Percentiles rank a stretch among this genome's conserved stretches.
These are phyloP conservation scores for Candida peoriensis DNA, from an alignment of 805 yeast genomes.

Conservation along the genomic window DNA sequence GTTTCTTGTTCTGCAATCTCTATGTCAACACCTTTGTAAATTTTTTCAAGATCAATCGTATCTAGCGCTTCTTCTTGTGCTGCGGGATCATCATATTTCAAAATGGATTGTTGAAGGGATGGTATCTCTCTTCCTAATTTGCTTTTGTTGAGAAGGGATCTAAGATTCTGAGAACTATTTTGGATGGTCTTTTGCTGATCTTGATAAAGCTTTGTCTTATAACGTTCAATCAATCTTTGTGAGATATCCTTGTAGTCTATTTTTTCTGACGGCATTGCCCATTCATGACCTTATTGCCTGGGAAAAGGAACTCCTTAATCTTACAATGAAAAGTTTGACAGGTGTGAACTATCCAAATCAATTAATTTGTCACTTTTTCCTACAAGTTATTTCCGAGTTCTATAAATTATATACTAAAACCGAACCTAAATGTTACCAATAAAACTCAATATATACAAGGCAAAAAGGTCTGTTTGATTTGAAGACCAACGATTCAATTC, in stretches of 20 bases:
- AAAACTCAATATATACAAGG: constrained; percentile 1
- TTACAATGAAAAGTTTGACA: no score
- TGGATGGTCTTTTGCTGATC: not conserved
- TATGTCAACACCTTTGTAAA: constrained; percentile 58
- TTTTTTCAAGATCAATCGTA: constrained; percentile 50
- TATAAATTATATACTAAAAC: no score
- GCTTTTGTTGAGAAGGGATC: not conserved
- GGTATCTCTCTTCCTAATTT: not conserved
- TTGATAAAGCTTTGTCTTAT: not conserved
- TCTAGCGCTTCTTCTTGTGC: constrained; percentile 45
- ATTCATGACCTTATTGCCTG: no score
- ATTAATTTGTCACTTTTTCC: no score
- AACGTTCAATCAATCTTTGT: not conserved
- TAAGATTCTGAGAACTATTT: not conserved
- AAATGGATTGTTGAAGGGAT: constrained; percentile 2
- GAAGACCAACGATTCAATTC: not conserved
- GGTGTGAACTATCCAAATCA: no score
- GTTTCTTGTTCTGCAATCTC: constrained; percentile 30
- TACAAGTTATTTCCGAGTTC: no score
- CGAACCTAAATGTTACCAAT: no score
- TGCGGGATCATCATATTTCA: constrained; percentile 15
- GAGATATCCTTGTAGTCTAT: not conserved
- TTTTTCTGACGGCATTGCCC: no score
- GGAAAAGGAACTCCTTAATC: no score
- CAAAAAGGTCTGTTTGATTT: not conserved